Evolutionary conservation across 805 yeast species (phyloP), one percentile per base, ranked within the genome.

Genomic region (Metschnikowia corniflorae): DNA sequence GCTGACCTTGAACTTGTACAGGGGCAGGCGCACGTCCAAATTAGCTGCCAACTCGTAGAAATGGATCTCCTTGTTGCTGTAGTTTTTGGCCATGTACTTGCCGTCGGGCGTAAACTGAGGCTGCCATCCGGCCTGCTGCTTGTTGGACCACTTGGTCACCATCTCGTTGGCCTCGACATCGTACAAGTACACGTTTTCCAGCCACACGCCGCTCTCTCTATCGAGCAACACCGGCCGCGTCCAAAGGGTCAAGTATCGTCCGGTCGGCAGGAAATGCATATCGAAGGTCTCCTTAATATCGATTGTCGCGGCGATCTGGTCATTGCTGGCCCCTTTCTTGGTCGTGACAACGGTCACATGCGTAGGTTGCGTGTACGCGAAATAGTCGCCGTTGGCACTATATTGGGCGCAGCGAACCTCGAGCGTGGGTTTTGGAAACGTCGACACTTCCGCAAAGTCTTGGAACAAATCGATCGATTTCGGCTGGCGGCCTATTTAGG

Each of bases 21-120:
- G 67, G 8, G 86, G 81, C 46, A 75, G 77, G 28, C 59, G 53
- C 22, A 65, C 58, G 40, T 53, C 52, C 32, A 57, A 41, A 33
- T 52, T 44, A 17, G 50, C 46, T 4, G 59, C 42, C 37, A 79
- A 61, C 57, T 82, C 80, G 56, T 67, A 84, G 49, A 87, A 82
- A 53, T 81, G 86, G 40, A 83, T 69, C 54, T 82, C 86, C 47
- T 62, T 65, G 51, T 75, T 75, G 54, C 73, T 76, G 37, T 64
- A 60, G 42, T 66, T 67, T 56, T 80, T 75, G 31, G 86, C 83
- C 60, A 83, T 70, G 47, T 75, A 68, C 47, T 74, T 69, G 68
- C 88, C 96, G 59, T 88, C 93, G 42, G 74, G 72, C 7, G 94
- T 84, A 59, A 82, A 88, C 63, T 87, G 95, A n/a, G 94, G 84